These are phyloP conservation scores for Chrysopogon serrulatus DNA, from an alignment of 176 grass and related monocot species.

Conservation along the genomic window DNA sequence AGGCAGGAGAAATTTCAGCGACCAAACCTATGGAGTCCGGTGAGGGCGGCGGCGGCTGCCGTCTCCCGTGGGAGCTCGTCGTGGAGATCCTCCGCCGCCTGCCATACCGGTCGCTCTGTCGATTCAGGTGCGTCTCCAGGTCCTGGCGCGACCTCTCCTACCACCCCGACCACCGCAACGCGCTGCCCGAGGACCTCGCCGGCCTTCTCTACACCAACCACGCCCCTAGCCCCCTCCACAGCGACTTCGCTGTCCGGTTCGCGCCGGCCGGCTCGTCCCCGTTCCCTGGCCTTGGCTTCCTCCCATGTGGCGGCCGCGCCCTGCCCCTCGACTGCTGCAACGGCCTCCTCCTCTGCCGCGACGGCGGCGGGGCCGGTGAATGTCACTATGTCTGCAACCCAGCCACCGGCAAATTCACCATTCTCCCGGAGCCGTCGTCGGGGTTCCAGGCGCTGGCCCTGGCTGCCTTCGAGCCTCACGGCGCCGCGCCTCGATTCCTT, in stretches of 20 bases:
- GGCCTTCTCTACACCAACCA: constrained; percentile 18
- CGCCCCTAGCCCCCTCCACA: not conserved
- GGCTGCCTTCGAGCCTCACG: constrained; percentile 4
- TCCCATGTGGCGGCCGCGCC: not conserved
- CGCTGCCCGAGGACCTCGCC: constrained; percentile 5
- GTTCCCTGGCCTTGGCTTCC: not conserved
- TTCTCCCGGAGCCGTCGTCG: not conserved
- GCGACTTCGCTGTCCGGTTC: not conserved
- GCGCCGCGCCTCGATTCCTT: not conserved
- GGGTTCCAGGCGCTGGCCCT: not conserved
- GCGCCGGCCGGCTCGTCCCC: not conserved
- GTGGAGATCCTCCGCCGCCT: constrained; percentile 18
- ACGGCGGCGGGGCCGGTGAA: not conserved
- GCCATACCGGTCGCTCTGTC: not conserved
- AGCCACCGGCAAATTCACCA: not conserved
- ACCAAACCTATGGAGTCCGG: not conserved
- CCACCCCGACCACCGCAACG: not conserved
- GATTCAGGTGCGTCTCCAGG: not conserved
- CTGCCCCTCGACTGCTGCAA: not conserved
- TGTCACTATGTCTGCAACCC: constrained; percentile 17
- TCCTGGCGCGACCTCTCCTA: constrained; percentile 3
- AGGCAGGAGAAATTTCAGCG: too few species aligned
- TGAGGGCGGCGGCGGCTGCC: not conserved
- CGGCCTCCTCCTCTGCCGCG: constrained; percentile 19
- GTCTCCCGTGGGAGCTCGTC: not conserved